These are phyloP conservation scores for Diplogelasinospora grovesii DNA, from an alignment of 495 filamentous ascomycete species.

Conservation along the genomic window DNA sequence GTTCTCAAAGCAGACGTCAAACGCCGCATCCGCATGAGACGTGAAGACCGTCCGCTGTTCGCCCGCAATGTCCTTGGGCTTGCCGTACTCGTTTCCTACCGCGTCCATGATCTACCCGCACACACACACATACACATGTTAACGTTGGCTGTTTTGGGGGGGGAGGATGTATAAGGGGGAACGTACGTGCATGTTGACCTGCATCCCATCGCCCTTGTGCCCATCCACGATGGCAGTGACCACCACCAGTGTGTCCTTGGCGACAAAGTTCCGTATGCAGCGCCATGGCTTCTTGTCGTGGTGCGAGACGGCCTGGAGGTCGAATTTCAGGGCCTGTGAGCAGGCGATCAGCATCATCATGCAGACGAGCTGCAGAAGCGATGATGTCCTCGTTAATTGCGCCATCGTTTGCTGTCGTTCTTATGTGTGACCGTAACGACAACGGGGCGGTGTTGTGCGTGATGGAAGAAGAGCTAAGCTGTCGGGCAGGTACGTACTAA, in stretches of 20 bases:
- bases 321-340: conserved; percentile 83
- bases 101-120: conserved; percentile 76
- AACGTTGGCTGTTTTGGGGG: no score
- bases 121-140: neutral
- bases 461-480: no score
- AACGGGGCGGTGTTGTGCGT: neutral
- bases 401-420: no score
- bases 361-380: conserved; percentile 41
- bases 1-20: conserved; percentile 98
- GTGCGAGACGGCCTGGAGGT: conserved; percentile 63
- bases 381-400: no score
- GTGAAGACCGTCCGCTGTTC: conserved; percentile 94
- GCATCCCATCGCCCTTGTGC: conserved; percentile 82
- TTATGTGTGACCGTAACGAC: neutral
- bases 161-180: neutral
- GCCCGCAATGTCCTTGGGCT: conserved; percentile 82
- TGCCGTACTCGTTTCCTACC: conserved; percentile 90
- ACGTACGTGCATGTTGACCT: conserved; percentile 92
- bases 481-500: no score
- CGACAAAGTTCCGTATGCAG: conserved; percentile 96
- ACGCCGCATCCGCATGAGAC: conserved; percentile 85
- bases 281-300: conserved; percentile 56
- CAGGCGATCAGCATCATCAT: conserved; percentile 51
- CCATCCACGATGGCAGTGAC: conserved; percentile 90
- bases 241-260: conserved; percentile 90